Evolutionary conservation across 1,284 basidiomycete genomes (phyloP), one percentile per base, ranked within the genome.

Genomic region (Ceratobasidium papillatum): DNA sequence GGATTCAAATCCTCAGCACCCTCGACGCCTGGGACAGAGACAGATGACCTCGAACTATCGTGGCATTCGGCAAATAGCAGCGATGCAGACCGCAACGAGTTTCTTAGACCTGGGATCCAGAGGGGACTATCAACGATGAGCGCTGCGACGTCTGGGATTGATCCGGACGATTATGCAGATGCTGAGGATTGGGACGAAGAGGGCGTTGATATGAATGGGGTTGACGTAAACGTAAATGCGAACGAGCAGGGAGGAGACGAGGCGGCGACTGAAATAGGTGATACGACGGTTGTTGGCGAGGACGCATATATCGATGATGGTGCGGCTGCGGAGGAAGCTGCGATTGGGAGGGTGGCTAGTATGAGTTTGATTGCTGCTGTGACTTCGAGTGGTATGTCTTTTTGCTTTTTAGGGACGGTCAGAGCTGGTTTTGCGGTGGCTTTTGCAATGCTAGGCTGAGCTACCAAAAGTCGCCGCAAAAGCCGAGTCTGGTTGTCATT

Each of bases 331-430:
- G 84, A 87, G 63, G 94, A 97, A 80, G 94, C 93, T 14, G 90
- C 93, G 1, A 88, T 96, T 19, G 96, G 96, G 2, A 88, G 95
- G 75, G 86, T 97, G 71, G 94, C 94, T 5, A 95, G 95, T 76
- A 95, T 98, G 91, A 96, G 94, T 80, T 84, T 99, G 74, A 94
- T 98, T 83, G 94, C 94, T 43, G 92, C 94, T 7, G 90, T 95
- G 38, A 88, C 91, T 41, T 90, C 91, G 8, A 89, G 88, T 76
- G 90, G 91, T 93, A 80, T 79, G 87, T 80, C 25, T 49, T 22
- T 43, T 1, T n/a, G n/a, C n/a, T n/a, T 30, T 47, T 41, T 7
- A 41, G 14, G 5, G 38, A 41, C 38, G 45, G 3, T 47, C 19
- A 19, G 7, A 32, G 17, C 17, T 74, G 11, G 47, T n/a, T n/a